Base-by-base conservation (phyloP, 768 basidiomycete species). In the Suillus tomentosus region DNA sequence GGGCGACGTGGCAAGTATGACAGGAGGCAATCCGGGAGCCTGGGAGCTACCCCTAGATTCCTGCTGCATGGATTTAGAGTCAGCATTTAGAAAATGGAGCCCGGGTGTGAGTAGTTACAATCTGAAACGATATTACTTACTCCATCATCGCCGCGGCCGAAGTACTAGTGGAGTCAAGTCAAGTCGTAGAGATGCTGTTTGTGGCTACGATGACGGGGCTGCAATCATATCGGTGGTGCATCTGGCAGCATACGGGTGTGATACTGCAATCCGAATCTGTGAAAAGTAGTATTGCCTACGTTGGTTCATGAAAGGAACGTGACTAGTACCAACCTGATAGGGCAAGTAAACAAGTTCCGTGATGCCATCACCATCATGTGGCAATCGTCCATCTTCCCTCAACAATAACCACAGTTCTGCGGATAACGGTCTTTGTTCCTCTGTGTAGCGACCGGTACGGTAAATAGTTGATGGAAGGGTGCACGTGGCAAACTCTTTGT, bases 401-500 rank as follows among this genome's bases (percentile, higher is more conserved):
- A 9, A 31, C 51, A 51, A 27, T 27, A 51, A 53, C 31, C 17
- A 31, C 17, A 27, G 14, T 51, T 15, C 15, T 24, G 24, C 24
- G 24, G 27, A 11, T 11, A 34, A 34, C 5, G 31, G 53, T 34
- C 53, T 54, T 54, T 54, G 53, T 53, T 53, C 51, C 31, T 54
- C 27, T 54, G 19, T n/a, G 34, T 54, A 5, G 19, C 53, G 11
- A 54, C 53, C 31, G 17, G 53, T 31, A 31, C 31, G 31, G 31
- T 7, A 6, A 31, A 31, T 6, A 31, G 31, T 31, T 31, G 31
- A 31, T 19, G 9, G 27, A 27, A 27, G 50, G 31, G 24, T 27
- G 51, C 19, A n/a, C 31, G 53, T 54, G 31, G n/a, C 10, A 19
- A 5, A 57, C 14, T 42, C 60, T 61, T 64, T 64, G 64, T 64